Conservation (phyloP, 257 asterid genomes). For the Fraxinus americana region DNA sequence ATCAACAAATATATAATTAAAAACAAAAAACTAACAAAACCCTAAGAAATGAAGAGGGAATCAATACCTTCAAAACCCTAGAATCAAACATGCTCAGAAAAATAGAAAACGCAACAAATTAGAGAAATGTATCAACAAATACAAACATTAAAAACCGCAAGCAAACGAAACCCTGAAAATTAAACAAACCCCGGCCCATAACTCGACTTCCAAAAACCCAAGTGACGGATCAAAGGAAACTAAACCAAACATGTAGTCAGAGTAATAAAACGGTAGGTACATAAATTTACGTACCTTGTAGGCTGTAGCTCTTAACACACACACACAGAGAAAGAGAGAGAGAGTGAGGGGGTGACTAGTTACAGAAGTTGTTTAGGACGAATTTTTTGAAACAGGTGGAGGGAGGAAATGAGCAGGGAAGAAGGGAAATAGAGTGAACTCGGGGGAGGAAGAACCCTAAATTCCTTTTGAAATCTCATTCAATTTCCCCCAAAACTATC, state of each 20-base stretch:
- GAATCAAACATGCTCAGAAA: neutral
- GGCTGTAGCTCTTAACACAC: neutral
- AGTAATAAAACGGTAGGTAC: neutral
- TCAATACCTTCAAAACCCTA: neutral
- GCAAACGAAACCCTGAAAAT: neutral
- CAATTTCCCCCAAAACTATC: neutral
- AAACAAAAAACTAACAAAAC: neutral
- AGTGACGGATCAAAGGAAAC: neutral
- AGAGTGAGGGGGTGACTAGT: neutral
- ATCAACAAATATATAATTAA: neutral
- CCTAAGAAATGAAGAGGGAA: neutral
- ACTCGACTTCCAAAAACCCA: neutral
- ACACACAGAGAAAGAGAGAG: neutral
- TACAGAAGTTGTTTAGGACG: neutral
- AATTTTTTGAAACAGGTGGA: neutral
- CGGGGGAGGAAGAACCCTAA: conserved; percentile 1
- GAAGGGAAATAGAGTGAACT: neutral
- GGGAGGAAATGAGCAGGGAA: neutral
- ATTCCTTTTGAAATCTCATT: neutral
- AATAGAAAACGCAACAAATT: neutral
- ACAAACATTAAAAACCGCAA: neutral
- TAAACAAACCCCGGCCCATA: neutral
- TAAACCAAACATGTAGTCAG: neutral
- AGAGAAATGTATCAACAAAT: neutral
- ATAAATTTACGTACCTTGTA: neutral